These are phyloP conservation scores for Barnettozyma pratensis DNA, from an alignment of 805 yeast genomes.

Conservation along the genomic window DNA sequence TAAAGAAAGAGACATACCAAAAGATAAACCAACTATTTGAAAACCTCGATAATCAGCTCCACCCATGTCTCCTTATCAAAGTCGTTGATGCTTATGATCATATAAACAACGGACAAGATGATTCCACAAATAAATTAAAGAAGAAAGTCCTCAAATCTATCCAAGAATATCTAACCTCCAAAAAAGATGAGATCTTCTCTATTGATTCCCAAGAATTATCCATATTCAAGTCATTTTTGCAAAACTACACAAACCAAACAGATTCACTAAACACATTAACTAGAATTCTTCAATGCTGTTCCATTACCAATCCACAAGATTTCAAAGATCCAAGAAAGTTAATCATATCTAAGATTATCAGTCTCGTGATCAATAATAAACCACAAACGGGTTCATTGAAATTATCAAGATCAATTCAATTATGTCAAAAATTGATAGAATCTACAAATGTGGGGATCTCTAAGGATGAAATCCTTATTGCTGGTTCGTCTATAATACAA, in stretches of 20 bases:
- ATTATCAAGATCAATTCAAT: background rate
- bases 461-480: slow-evolving; percentile 1
- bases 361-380: background rate
- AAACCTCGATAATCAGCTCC: background rate
- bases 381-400: background rate
- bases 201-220: background rate
- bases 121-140: background rate
- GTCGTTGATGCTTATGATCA: background rate
- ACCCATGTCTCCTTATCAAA: slow-evolving; percentile 2
- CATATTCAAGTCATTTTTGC: background rate
- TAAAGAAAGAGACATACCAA: slow-evolving; percentile 1
- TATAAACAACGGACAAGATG: background rate
- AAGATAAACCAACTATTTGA: slow-evolving; percentile 5
- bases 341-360: background rate
- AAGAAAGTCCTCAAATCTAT: background rate
- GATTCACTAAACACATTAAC: background rate
- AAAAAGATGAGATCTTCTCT: slow-evolving; percentile 3
- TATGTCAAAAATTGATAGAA: background rate
- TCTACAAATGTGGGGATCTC: background rate
- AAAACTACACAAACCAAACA: background rate
- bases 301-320: background rate
- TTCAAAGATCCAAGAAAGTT: background rate
- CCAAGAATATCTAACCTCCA: background rate
- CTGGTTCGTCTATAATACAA: background rate
- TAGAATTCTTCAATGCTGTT: background rate